These are phyloP conservation scores for Ilyonectria sp. DNA, from an alignment of 2,329 filamentous ascomycete species.

Conservation along the genomic window DNA sequence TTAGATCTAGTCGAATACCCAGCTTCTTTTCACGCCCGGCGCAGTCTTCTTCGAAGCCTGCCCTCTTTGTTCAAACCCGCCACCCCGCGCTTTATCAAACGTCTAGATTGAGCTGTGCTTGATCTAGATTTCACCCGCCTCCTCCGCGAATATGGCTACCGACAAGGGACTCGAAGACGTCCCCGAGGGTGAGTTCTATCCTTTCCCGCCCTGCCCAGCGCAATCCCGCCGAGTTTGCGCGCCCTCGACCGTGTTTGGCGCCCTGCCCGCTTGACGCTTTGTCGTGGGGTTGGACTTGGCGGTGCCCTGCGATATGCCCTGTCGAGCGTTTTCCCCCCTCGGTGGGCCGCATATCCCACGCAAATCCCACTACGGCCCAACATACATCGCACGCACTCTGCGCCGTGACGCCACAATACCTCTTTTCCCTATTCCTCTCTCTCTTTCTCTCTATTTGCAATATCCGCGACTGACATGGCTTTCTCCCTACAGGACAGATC, in stretches of 20 bases:
- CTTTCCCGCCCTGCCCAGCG: conserved; percentile 16
- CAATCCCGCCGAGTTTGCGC: conserved; percentile 24
- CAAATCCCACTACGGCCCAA: conserved; percentile 31
- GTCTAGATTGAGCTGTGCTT: conserved; percentile 85
- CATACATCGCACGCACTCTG: conserved; percentile 14
- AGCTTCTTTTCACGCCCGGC: conserved; percentile 48
- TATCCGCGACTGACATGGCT: conserved; percentile 40
- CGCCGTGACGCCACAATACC: conserved; percentile 4
- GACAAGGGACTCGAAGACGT: conserved; percentile 99
- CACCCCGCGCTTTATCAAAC: conserved; percentile 58
- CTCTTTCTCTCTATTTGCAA: background rate
- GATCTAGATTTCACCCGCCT: conserved; percentile 73
- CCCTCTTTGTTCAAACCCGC: conserved; percentile 54
- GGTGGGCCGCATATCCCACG: conserved; percentile 37
- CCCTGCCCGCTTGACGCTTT: conserved; percentile 29
- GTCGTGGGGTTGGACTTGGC: conserved; percentile 30
- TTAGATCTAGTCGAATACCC: conserved; percentile 62
- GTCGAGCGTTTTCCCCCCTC: conserved; percentile 23
- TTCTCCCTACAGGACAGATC: conserved; percentile 83
- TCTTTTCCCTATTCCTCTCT: background rate
- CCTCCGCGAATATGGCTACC: conserved; percentile 95
- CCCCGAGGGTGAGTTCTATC: conserved; percentile 83
- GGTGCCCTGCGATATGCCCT: conserved; percentile 33
- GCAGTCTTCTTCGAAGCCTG: conserved; percentile 56
- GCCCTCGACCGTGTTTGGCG: conserved; percentile 20